Evolutionary conservation across 2,329 filamentous ascomycete species (phyloP).

Genomic region (Xylaria polymorpha): DNA sequence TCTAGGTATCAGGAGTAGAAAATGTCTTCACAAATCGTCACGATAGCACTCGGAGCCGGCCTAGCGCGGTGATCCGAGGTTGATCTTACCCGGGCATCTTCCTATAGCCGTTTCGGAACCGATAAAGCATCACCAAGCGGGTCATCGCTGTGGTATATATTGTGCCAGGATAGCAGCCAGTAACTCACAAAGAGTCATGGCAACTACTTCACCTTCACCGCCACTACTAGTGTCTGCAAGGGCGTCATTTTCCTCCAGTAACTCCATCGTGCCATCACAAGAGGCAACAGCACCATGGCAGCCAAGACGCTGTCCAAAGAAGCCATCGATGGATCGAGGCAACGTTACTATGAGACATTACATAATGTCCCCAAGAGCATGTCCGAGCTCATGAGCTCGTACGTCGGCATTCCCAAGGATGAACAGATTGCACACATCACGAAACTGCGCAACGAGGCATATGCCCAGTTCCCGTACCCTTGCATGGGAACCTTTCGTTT

Average conservation of each 20-base stretch:
- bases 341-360: constrained; percentile 34
- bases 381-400: constrained; percentile 40
- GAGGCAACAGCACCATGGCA: constrained; percentile 12
- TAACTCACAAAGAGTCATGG: neutral
- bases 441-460: constrained; percentile 44
- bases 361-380: constrained; percentile 38
- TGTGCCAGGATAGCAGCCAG: neutral
- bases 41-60: neutral
- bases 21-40: neutral
- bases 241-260: neutral
- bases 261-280: neutral
- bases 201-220: too few species aligned
- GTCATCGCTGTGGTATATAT: neutral
- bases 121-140: neutral
- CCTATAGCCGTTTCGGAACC: constrained; percentile 32
- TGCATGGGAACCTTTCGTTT: constrained; percentile 59
- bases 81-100: neutral
- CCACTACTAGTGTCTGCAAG: neutral
- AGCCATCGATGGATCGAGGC: neutral
- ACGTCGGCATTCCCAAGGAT: constrained; percentile 38
- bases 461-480: constrained; percentile 52
- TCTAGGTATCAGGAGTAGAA: neutral
- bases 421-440: constrained; percentile 43
- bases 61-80: neutral
- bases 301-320: neutral